Conservation (phyloP, 2,329 filamentous ascomycete genomes). For the Hymenoscyphus fructigenus region DNA sequence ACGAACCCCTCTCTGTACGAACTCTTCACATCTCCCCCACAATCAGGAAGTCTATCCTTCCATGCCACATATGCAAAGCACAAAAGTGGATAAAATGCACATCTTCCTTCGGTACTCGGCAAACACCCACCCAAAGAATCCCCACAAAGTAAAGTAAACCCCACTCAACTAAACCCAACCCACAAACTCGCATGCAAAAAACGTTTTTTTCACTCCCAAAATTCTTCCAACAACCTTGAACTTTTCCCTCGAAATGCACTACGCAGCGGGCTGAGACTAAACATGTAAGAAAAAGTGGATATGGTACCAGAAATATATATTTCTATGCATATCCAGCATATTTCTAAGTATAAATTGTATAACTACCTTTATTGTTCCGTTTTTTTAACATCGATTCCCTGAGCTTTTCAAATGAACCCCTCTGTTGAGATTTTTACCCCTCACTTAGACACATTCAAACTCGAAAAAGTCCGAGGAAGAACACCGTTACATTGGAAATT, state of each 20-base stretch:
- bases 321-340: neutral
- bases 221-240: neutral
- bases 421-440: no score
- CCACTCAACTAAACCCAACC: slow-evolving; percentile 1
- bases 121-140: neutral
- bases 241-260: neutral
- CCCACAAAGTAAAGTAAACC: neutral
- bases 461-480: no score
- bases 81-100: neutral
- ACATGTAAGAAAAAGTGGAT: neutral
- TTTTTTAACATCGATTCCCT: neutral
- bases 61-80: slow-evolving; percentile 1
- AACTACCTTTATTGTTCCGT: neutral
- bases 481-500: no score
- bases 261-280: neutral
- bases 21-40: neutral
- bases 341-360: neutral
- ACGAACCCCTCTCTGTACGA: neutral
- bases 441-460: no score
- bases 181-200: slow-evolving; percentile 1
- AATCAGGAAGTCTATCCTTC: neutral
- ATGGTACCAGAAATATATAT: neutral
- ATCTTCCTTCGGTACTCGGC: neutral
- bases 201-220: neutral
- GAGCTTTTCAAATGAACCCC: neutral